Evolutionary conservation across 805 yeast genomes (phyloP), one percentile per base, ranked within the genome.

Genomic region (Pichia paraexigua): DNA sequence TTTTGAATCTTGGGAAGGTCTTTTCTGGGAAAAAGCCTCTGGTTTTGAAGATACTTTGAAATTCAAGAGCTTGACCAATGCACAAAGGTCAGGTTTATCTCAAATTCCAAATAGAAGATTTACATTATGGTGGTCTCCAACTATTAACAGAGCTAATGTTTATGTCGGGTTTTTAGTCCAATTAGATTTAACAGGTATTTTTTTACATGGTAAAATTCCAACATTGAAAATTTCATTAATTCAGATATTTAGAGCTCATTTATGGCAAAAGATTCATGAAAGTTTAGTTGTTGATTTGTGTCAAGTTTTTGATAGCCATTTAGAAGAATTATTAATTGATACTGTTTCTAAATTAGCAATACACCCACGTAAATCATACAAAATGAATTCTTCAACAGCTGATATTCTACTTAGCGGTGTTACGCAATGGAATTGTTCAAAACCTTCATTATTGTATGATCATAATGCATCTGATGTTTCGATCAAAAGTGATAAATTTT

Each of bases 121-220:
- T 64, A 94, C 99, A 0, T 71, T 94, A 30, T 94, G 99, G 99
- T 94, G 99, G 99, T 90, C 97, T 0, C 99, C 99, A 7, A 94
- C 99, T 0, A 94, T 94, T 60, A 94, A 94, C 63, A 79, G 99
- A 57, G 99, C 99, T 7, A 94, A 94, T 63, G 98, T 94, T 25
- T 94, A 94, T 63, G 97, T 94, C 52, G 99, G 99, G 27, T 94
- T 94, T 71, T 74, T 91, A 62, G 99, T 94, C 28, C 99, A 94
- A 65, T 74, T 94, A 44, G 99, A 94, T 68, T 72, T 94, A 63
- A 94, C 99, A 0, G 99, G 99, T 61, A 92, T 94, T 28, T 94
- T 94, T 67, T 72, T 94, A 47, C 99, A 94, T 64, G 99, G 99
- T 59, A 94, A 94, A 67, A 94, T 94, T 57, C 99, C 99, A 9